Conservation (phyloP, 2,329 filamentous ascomycete genomes). For the Aspergillus fumigatus region DNA sequence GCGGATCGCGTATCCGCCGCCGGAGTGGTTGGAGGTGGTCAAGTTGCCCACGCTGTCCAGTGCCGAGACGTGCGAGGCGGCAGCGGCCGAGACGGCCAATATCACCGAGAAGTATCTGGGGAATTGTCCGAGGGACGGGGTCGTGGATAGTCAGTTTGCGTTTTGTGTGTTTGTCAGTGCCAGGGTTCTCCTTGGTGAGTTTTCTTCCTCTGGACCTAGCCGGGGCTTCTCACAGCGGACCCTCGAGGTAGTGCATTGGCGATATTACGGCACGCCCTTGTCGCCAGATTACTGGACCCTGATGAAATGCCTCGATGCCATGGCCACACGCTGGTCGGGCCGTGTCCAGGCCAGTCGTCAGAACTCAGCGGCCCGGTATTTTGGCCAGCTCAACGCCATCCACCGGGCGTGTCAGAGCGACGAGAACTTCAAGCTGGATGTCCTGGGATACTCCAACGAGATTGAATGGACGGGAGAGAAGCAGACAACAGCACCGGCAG, state of each 20-base stretch:
- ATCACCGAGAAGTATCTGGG: constrained; percentile 47
- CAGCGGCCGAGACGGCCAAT: constrained; percentile 44
- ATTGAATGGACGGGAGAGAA: constrained; percentile 1
- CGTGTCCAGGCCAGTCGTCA: not conserved
- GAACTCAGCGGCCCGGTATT: constrained; percentile 6
- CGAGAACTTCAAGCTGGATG: constrained; percentile 4
- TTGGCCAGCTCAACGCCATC: not conserved
- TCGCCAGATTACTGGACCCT: constrained; percentile 20
- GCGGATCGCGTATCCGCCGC: constrained; percentile 43
- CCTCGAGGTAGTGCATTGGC: constrained; percentile 21
- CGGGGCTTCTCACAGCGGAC: not conserved
- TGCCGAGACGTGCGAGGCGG: constrained; percentile 47
- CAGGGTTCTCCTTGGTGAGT: constrained; percentile 24
- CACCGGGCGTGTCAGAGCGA: constrained; percentile 3
- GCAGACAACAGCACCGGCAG: not conserved
- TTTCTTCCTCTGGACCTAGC: not conserved
- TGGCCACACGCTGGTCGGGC: constrained; percentile 16
- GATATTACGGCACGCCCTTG: constrained; percentile 14
- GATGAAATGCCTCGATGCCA: constrained; percentile 18
- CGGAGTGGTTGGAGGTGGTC: constrained; percentile 27
- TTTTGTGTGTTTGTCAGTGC: constrained; percentile 44
- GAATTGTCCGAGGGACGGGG: constrained; percentile 20
- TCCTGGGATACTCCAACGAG: constrained; percentile 9
- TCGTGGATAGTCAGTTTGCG: constrained; percentile 36
- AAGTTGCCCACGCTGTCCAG: constrained; percentile 44